Base-by-base conservation (phyloP, 352 stramenopile species). In the Phytophthora citrophthora region DNA sequence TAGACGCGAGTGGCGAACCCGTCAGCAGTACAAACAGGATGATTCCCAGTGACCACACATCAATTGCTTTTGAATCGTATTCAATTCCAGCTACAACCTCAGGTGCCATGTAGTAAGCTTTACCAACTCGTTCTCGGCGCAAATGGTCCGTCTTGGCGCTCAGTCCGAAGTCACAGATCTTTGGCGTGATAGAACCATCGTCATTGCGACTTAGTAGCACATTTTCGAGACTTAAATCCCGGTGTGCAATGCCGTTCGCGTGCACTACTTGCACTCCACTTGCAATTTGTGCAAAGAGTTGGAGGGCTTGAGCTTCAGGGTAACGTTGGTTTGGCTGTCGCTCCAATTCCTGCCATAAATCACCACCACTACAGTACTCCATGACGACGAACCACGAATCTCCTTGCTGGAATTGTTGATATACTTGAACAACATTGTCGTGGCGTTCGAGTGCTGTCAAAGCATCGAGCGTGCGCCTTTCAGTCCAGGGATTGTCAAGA, bases 11-110 rank as follows among this genome's bases (percentile, higher is more conserved):
- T 13, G 75, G 77, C 0, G 75, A 81, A 0, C 79, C 79, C 7
- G 77, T 80, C 13, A 89, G 24, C 66, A 89, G 72, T 47, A 86
- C 74, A 58, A 86, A 89, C 16, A 86, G 52, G 49, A 88, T 73
- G 45, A 86, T 68, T 2, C 76, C 76, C 1, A 88, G 46, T 26
- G 79, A 83, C 79, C 79, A 88, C 61, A 86, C 69, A 29, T 88
- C 79, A 9, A 74, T 76, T 3, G 57, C 70, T 1, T 26, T 29
- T 0, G 79, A 65, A 27, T 88, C 72, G 65, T 88, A 88, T 3
- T 39, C 10, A 1, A 38, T 16, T 3, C 57, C 52, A 4, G 59
- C 40, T 2, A 83, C 64, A 1, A 89, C 77, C 31, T 89, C 80
- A 0, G 80, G 80, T 0, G 80, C 80, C 77, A 88, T 86, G 56